These are phyloP conservation scores for Kuraishia hungarica DNA, from an alignment of 805 yeast genomes.

Conservation along the genomic window DNA sequence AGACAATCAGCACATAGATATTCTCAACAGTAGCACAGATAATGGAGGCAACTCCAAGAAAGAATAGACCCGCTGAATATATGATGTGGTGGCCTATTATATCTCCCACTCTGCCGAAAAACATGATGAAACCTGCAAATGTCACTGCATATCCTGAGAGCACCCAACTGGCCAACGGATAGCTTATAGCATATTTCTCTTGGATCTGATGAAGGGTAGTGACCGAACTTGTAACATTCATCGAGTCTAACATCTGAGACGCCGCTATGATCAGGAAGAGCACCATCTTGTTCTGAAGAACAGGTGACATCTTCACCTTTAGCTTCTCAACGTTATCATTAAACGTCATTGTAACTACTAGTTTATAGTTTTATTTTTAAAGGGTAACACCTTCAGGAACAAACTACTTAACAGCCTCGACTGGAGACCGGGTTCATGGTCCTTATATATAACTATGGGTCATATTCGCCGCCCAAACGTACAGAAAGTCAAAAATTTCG, in stretches of 20 bases:
- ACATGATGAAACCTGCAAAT: slow-evolving; percentile 26
- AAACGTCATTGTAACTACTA: not conserved
- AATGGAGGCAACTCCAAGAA: slow-evolving; percentile 17
- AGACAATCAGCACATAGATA: slow-evolving; percentile 23
- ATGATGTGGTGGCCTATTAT: slow-evolving; percentile 22
- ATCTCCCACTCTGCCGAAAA: slow-evolving; percentile 27
- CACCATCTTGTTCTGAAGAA: not conserved
- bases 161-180: slow-evolving; percentile 18
- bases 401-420: no score
- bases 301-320: not conserved
- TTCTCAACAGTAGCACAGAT: slow-evolving; percentile 27
- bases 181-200: not conserved
- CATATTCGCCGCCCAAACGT: not conserved
- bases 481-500: no score
- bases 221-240: slow-evolving; percentile 9
- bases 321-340: not conserved
- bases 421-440: no score
- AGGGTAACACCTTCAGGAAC: no score
- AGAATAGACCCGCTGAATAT: slow-evolving; percentile 15
- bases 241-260: not conserved
- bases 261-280: not conserved
- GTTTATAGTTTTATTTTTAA: not conserved
- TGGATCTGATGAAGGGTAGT: slow-evolving; percentile 3
- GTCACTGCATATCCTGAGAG: slow-evolving; percentile 27
- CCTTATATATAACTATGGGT: not conserved